Evolutionary conservation across 164 flowering plant genomes (phyloP), one percentile per base, ranked within the genome.

Genomic region (Chimonanthus salicifolius): DNA sequence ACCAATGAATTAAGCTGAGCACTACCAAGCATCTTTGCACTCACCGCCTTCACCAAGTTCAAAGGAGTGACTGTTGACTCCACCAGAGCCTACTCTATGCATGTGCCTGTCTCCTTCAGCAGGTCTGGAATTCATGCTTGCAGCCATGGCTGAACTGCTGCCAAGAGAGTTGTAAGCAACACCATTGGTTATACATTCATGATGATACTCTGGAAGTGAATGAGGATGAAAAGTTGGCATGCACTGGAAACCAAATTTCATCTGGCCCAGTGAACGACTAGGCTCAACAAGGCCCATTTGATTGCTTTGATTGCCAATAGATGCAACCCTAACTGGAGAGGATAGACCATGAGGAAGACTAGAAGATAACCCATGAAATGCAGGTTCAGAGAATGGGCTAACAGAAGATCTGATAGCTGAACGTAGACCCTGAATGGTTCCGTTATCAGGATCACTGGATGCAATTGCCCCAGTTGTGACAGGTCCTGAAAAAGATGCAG

Each of bases 121-220:
- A 62, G 82, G 66, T 73, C 72, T 75, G 21, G 82, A 67, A 75
- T 81, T 75, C 49, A 81, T 64, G 72, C 63, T 82, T 47, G 82
- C 78, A 47, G 80, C 76, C 75, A 86, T 77, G 70, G 71, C 80
- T 47, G 77, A 54, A 33, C 74, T 64, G 47, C 79, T 72, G 65
- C 82, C 71, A 2, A 83, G 70, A 68, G 90, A 85, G 62, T 81
- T 85, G 77, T 71, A 84, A n/a, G 82, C 81, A 75, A 75, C 21
- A 70, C 79, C 81, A 76, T 78, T 81, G 69, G 80, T 74, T 51
- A 88, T 79, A 78, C 74, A 79, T 83, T 87, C 85, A 80, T 74
- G 84, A 80, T 74, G 84, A 18, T 79, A 82, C 48, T 90, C 96
- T 18, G 93, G 91, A 58, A 93, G 82, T 18, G 94, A 93, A 82